A percentile compares a stretch with the other conserved stretches of the same genome.
Conservation (phyloP, 176 grass and related monocot species). For the Tillandsia fasciculata region DNA sequence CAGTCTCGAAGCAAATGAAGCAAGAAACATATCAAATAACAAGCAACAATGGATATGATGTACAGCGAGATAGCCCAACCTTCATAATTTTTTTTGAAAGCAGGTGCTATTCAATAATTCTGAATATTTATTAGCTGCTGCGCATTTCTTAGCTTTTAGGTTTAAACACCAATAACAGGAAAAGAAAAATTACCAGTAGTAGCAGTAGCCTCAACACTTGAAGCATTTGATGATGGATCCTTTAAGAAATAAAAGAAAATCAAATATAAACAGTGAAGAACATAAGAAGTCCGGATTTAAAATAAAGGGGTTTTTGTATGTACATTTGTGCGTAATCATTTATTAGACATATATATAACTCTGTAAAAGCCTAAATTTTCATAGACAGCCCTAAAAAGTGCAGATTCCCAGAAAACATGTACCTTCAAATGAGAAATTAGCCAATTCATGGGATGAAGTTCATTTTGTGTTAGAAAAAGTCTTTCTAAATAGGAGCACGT, state of each 20-base stretch:
- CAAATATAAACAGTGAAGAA: too few species aligned
- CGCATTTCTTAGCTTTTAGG: not conserved
- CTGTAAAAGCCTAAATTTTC: too few species aligned
- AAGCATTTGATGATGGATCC: slow-evolving; percentile 18
- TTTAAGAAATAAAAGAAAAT: slow-evolving; percentile 7
- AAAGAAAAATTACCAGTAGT: slow-evolving; percentile 38
- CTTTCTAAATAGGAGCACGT: too few species aligned
- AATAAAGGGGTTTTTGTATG: too few species aligned
- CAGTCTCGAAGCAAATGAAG: not conserved
- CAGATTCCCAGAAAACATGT: too few species aligned
- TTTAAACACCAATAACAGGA: not conserved
- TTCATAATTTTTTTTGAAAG: not conserved
- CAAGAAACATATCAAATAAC: not conserved
- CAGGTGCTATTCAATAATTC: not conserved
- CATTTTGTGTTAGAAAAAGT: too few species aligned
- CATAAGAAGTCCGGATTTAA: too few species aligned
- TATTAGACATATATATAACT: not conserved
- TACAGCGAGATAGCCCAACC: not conserved
- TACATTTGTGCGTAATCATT: not conserved
- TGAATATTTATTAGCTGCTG: not conserved
- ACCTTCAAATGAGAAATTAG: too few species aligned
- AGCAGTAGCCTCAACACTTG: slow-evolving; percentile 23
- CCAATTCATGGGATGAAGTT: too few species aligned
- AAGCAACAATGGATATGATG: not conserved
- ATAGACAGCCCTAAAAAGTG: too few species aligned